Conservation (phyloP, 352 stramenopile genomes). For the Phytophthora pinifolia region DNA sequence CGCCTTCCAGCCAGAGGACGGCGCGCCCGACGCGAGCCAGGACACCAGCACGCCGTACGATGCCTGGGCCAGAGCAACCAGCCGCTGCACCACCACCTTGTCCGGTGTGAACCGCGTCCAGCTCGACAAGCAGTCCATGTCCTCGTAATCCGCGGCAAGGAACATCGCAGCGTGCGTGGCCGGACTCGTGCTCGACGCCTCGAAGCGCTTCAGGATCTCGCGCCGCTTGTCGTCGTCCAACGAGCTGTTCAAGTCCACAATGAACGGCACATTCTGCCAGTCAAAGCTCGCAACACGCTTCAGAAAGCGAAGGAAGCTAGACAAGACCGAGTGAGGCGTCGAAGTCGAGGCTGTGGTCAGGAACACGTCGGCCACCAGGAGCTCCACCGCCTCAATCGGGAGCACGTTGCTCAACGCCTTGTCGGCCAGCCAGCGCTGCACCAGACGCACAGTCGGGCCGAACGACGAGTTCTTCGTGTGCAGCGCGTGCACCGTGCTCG, state of each 20-base stretch:
- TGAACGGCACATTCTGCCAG: conserved; percentile 72
- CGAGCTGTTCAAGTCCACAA: conserved; percentile 69
- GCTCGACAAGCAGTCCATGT: conserved; percentile 76
- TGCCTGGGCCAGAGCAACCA: conserved; percentile 58
- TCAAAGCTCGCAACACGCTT: conserved; percentile 71
- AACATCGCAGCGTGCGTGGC: conserved; percentile 74
- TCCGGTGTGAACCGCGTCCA: conserved; percentile 72
- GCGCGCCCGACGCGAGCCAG: conserved; percentile 60
- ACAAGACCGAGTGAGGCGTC: conserved; percentile 73
- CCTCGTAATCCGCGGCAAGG: conserved; percentile 78
- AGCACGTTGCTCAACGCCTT: conserved; percentile 78
- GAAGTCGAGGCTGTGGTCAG: conserved; percentile 45
- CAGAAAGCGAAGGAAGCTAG: conserved; percentile 79
- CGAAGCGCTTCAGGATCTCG: conserved; percentile 75
- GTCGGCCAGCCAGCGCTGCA: conserved; percentile 77
- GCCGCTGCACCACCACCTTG: conserved; percentile 63
- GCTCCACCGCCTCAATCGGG: conserved; percentile 69
- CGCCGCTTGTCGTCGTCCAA: conserved; percentile 66
- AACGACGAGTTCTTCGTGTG: conserved; percentile 78
- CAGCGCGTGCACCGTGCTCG: conserved; percentile 74
- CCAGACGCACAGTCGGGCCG: conserved; percentile 78
- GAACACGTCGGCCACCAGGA: conserved; percentile 81
- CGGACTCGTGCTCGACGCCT: conserved; percentile 60
- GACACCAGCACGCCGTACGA: conserved; percentile 57
- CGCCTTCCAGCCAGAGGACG: conserved; percentile 60